Conservation (phyloP, 2,329 filamentous ascomycete species). For the Botrytis cinerea region DNA sequence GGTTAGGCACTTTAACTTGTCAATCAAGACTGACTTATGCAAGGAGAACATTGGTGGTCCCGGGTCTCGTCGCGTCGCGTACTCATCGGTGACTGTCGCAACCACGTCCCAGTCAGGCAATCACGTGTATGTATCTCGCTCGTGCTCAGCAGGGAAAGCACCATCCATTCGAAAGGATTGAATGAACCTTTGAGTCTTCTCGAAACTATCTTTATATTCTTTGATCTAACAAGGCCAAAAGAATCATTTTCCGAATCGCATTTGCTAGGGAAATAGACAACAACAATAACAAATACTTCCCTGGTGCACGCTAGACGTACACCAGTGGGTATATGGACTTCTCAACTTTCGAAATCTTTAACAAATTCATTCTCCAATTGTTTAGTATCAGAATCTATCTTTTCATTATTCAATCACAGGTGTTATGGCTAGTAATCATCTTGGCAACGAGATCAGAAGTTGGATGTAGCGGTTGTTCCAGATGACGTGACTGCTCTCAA, state of each 20-base stretch:
- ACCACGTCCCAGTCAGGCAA: background rate
- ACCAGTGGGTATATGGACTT: background rate
- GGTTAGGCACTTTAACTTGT: background rate
- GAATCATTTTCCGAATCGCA: background rate
- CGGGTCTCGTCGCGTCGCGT: background rate
- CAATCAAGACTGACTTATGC: background rate
- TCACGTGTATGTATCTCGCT: background rate
- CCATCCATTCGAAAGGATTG: background rate
- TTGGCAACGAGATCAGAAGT: background rate
- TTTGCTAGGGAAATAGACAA: background rate
- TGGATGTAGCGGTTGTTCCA: background rate
- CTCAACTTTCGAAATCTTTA: background rate
- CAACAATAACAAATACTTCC: background rate
- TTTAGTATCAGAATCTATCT: background rate
- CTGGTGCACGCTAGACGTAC: background rate
- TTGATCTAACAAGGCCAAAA: background rate
- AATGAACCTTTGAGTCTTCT: background rate
- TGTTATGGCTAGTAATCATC: background rate
- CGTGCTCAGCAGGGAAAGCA: background rate
- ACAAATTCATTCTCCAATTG: background rate
- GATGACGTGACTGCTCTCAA: background rate
- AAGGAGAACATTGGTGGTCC: background rate
- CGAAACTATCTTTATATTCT: background rate
- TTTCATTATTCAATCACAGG: background rate
- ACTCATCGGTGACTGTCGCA: background rate